Base-by-base conservation (phyloP, 1,139 yeast genomes). In the Protomyces arabidopsidicola region DNA sequence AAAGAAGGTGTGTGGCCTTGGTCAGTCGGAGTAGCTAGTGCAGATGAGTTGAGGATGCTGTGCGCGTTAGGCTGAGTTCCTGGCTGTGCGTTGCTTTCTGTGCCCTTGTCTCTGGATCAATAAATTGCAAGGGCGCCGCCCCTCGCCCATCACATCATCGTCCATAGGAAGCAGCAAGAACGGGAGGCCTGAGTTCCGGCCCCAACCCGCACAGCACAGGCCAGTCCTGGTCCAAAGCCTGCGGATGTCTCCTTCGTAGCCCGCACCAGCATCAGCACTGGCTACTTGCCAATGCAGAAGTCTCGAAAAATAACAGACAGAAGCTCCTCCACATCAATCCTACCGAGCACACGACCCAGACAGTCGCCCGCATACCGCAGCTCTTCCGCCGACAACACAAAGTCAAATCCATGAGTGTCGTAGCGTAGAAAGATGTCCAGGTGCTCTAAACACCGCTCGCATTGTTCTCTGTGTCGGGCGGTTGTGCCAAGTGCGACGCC, bases 281-380 rank as follows among this genome's bases (percentile, higher is more conserved):
- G 16, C 64, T 77, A 93, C 74, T 93, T 93, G 4, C 98, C 98
- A 53, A 93, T 90, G 74, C 98, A 93, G 72, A 93, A 95, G 68
- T 84, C 88, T 4, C 96, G 85, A 72, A 93, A 93, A 0, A 93
- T 95, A 2, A 88, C 93, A 0, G 95, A 97, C 10, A 95, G 77
- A 0, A 95, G 84, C 72, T 93, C 98, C 71, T 93, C 98, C 0
- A 91, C 81, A 0, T 96, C 96, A 14, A 93, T 84, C 0, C 90
- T 83, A 0, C 98, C 98, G 0, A 97, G 90, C 45, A 93, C 87
- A 71, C 86, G 88, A 0, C 97, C 97, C 48, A 93, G 87, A 0
- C 97, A 97, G 34, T 87, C 91, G 14, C 87, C 84, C 0, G 97
- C 85, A 65, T 82, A 82, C 60, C 83, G 81, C 53, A 93, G 78